A percentile compares a stretch with the other conserved stretches of the same genome.
phyloP scores from a whole-genome alignment of 106 monocot species.

The Acorus calamus region DNA sequence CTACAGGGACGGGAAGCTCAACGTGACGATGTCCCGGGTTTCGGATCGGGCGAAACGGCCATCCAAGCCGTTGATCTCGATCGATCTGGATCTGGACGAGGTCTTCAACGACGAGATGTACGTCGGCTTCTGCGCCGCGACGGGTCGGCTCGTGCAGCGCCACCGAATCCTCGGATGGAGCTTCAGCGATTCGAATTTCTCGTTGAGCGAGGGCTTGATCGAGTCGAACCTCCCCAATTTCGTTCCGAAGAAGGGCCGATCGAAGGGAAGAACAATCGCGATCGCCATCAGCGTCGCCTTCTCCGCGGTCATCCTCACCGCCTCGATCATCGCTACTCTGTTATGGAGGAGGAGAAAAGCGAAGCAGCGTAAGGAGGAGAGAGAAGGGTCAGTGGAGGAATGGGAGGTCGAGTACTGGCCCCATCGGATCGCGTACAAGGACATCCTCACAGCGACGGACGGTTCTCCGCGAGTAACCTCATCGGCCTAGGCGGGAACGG shows the following conservation, averaged over 20 bases:
- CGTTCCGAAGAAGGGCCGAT: constrained; percentile 13
- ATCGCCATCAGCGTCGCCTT: too few species aligned
- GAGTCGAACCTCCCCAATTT: constrained; percentile 4
- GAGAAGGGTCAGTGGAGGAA: too few species aligned
- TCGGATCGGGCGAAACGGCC: background rate
- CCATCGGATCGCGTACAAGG: too few species aligned
- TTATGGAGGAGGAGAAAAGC: too few species aligned
- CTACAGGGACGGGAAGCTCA: constrained; percentile 13
- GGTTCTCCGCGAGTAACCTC: too few species aligned
- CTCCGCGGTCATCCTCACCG: too few species aligned
- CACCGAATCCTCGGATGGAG: constrained; percentile 30
- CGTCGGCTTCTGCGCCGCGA: constrained; percentile 24
- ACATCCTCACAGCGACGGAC: too few species aligned
- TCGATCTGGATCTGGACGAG: constrained; percentile 13
- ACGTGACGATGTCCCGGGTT: constrained; percentile 18
- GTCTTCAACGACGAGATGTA: constrained; percentile 23
- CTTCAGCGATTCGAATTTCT: constrained; percentile 7
- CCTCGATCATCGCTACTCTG: too few species aligned
- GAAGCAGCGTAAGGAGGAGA: too few species aligned
- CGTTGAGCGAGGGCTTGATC: constrained; percentile 7
- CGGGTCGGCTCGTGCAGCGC: constrained; percentile 18
- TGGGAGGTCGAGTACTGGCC: too few species aligned
- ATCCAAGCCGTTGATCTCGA: constrained; percentile 12
- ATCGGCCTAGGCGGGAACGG: too few species aligned
- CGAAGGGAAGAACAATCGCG: too few species aligned